These are phyloP conservation scores for Ophiostoma sp. DNA, from an alignment of 2,329 filamentous ascomycete species.

Conservation along the genomic window DNA sequence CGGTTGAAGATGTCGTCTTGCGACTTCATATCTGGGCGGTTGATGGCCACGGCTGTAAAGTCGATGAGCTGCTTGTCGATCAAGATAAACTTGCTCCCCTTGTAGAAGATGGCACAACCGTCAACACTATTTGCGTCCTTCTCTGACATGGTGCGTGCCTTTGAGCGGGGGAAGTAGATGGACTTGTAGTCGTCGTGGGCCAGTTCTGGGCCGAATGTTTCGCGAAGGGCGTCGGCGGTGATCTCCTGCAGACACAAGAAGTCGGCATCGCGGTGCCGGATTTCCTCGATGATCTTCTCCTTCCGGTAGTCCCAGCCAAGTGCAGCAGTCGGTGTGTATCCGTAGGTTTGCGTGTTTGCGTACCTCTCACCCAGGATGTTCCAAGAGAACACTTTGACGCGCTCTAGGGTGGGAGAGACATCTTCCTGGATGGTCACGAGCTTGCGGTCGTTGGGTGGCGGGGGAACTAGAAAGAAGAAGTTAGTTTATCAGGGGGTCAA, in stretches of 20 bases:
- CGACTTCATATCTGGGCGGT: slow-evolving; percentile 92
- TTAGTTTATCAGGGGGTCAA: neutral
- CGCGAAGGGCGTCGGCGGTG: slow-evolving; percentile 84
- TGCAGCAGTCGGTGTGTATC: slow-evolving; percentile 78
- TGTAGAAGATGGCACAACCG: slow-evolving; percentile 95
- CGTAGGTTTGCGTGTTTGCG: slow-evolving; percentile 77
- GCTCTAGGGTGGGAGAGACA: slow-evolving; percentile 54
- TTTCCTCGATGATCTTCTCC: slow-evolving; percentile 75
- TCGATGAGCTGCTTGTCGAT: slow-evolving; percentile 93
- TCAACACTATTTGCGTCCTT: slow-evolving; percentile 86
- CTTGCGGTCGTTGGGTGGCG: slow-evolving; percentile 69
- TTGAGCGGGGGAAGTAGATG: slow-evolving; percentile 83
- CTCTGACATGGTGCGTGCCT: slow-evolving; percentile 86
- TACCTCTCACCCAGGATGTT: slow-evolving; percentile 95
- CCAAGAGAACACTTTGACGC: slow-evolving; percentile 82
- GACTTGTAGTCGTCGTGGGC: slow-evolving; percentile 88
- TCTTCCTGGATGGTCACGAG: slow-evolving; percentile 73
- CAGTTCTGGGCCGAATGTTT: slow-evolving; percentile 81
- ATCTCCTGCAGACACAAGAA: slow-evolving; percentile 93
- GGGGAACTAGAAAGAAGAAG: slow-evolving; percentile 53
- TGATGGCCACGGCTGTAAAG: slow-evolving; percentile 86
- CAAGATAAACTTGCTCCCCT: slow-evolving; percentile 75
- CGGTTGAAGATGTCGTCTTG: slow-evolving; percentile 98
- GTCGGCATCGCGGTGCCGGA: slow-evolving; percentile 73
- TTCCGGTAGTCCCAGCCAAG: slow-evolving; percentile 83